Percentiles rank a stretch among this genome's conserved stretches.
These are phyloP conservation scores for Hymenoscyphus linearis DNA, from an alignment of 2,329 filamentous ascomycete species.

Conservation along the genomic window DNA sequence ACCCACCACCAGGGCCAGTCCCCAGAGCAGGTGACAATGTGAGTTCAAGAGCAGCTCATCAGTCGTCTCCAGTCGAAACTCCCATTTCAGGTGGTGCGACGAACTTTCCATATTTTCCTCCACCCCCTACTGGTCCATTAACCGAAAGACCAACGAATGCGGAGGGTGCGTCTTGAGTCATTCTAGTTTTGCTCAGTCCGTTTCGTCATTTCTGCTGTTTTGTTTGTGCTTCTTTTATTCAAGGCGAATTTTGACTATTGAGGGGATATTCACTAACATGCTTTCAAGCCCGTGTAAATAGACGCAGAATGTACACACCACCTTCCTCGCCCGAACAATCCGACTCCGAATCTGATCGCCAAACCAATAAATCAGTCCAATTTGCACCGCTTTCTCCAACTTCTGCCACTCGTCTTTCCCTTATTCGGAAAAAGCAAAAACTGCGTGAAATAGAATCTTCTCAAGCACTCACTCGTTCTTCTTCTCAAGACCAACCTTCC, in stretches of 20 bases:
- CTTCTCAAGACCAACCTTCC: neutral
- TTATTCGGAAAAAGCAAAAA: slow-evolving; percentile 13
- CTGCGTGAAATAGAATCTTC: neutral
- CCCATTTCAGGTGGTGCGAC: slow-evolving; percentile 6
- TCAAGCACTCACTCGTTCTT: slow-evolving; percentile 4
- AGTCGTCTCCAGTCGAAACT: slow-evolving; percentile 10
- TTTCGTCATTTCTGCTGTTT: too few species aligned
- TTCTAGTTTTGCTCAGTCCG: slow-evolving; percentile 1
- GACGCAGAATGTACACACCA: slow-evolving; percentile 6
- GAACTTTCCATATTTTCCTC: slow-evolving; percentile 25
- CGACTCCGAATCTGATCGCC: slow-evolving; percentile 4
- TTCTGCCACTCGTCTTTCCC: slow-evolving; percentile 22
- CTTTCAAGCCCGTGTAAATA: slow-evolving; percentile 14
- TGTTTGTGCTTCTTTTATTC: slow-evolving; percentile 4
- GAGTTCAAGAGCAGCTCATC: slow-evolving; percentile 27
- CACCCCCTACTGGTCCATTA: slow-evolving; percentile 24
- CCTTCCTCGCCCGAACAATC: slow-evolving; percentile 11
- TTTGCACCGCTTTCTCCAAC: slow-evolving; percentile 31
- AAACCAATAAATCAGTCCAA: slow-evolving; percentile 27
- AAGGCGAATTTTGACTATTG: neutral
- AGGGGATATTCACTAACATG: slow-evolving; percentile 3
- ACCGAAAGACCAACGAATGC: slow-evolving; percentile 21
- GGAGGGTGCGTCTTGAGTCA: slow-evolving; percentile 28
- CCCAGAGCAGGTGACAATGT: slow-evolving; percentile 31
- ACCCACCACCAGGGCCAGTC: slow-evolving; percentile 13